Conservation (phyloP, 176 grass and related monocot genomes). For the Chrysopogon serrulatus region DNA sequence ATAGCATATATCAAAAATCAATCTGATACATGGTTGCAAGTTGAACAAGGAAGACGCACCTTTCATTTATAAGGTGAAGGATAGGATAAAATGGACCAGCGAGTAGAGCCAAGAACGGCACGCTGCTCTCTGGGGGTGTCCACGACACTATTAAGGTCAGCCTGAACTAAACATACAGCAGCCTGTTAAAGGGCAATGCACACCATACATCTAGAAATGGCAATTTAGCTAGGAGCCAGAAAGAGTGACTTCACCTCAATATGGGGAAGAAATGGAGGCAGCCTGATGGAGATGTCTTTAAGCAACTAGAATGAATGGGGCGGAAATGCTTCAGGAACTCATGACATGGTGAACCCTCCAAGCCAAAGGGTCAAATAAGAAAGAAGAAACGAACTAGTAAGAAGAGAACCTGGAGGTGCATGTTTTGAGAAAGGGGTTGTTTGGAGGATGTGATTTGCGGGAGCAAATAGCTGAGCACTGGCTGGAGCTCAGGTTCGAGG, state of each 20-base stretch:
- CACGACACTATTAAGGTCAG: constrained; percentile 62
- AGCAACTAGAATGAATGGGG: constrained; percentile 59
- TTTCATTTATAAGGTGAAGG: constrained; percentile 82
- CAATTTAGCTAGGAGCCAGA: constrained; percentile 15
- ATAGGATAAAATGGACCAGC: constrained; percentile 93
- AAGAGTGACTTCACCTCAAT: constrained; percentile 61
- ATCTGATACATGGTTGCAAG: constrained; percentile 4
- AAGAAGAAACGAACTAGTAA: constrained; percentile 5
- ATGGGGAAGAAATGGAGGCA: constrained; percentile 73
- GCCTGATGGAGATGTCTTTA: constrained; percentile 70
- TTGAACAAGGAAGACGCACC: constrained; percentile 35
- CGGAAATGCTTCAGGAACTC: constrained; percentile 27
- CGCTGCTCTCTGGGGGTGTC: constrained; percentile 65
- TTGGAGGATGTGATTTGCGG: constrained; percentile 76
- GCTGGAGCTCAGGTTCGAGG: constrained; percentile 89
- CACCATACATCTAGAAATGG: background rate
- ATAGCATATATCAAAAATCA: constrained; percentile 13
- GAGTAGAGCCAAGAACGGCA: constrained; percentile 78
- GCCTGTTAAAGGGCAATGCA: background rate
- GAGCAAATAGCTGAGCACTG: constrained; percentile 70
- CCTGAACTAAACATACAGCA: constrained; percentile 42
- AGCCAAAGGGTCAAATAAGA: background rate
- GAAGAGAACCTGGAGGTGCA: constrained; percentile 79
- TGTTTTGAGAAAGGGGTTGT: constrained; percentile 65
- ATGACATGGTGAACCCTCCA: background rate